Evolutionary conservation across 768 basidiomycete species (phyloP), one percentile per base, ranked within the genome.

Genomic region (Pleurotus giganteus): DNA sequence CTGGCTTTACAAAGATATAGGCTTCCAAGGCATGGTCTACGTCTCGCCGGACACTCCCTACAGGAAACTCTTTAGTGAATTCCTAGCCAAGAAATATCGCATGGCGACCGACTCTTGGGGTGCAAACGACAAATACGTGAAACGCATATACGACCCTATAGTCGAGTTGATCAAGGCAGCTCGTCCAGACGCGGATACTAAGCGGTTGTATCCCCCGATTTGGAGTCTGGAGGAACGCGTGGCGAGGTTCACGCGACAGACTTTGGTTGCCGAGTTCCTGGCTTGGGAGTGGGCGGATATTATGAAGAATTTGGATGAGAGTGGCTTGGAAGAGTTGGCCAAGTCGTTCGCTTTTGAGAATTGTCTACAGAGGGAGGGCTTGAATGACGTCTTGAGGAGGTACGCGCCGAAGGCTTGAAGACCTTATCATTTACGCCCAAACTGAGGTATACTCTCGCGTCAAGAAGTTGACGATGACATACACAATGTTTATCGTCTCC

Each of bases 1-100:
- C 72, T 93, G 91, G 91, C 71, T 91, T 17, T 93, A 89, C 80
- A 93, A 88, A 62, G 87, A 89, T 61, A 87, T 89, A 60, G 88
- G 88, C n/a, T 88, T 86, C 77, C 87, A 90, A 70, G 90, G 90
- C 32, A 90, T 92, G 89, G 85, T 88, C 26, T 81, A 88, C 68
- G 75, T 85, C 61, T 78, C 80, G n/a, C 76, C 73, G 11, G 80
- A 84, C 12, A 84, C 89, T 3, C 77, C 86, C 2, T 93, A 90
- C 72, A 85, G 86, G 76, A 80, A 72, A 47, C 80, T 86, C 47
- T 79, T 93, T 71, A 70, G 73, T 44, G 73, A 80, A 28, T 90
- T 90, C 74, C 77, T 91, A 49, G 80, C 77, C 50, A 90, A 86
- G 74, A 92, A 93, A 69, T 84, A 90, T 68, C 80, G 82, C 6